A percentile compares a stretch with the other conserved stretches of the same genome.
Evolutionary conservation across 768 basidiomycete genomes (phyloP).

Genomic region (Suillus sp.): DNA sequence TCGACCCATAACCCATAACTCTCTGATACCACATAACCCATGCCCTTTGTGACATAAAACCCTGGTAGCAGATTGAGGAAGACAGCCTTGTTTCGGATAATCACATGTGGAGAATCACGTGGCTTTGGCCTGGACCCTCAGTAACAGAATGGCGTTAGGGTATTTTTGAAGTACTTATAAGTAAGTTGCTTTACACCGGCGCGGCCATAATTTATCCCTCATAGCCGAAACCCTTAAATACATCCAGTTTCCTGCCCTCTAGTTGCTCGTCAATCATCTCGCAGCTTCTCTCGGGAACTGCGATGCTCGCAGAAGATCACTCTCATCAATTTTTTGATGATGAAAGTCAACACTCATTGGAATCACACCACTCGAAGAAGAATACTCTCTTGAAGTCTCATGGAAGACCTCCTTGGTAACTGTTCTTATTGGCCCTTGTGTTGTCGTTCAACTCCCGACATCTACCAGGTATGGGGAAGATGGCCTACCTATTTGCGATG

Average conservation of each 20-base stretch:
- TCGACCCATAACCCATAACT: too few relatives aligned
- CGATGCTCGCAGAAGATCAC: constrained; percentile 32
- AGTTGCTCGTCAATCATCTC: not conserved
- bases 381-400: constrained; percentile 83
- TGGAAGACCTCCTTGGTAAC: constrained; percentile 82
- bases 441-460: constrained; percentile 17
- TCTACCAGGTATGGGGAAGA: constrained; percentile 72
- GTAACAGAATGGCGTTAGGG: too few relatives aligned
- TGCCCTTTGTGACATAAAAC: too few relatives aligned
- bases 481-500: constrained; percentile 66
- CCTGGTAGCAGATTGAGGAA: too few relatives aligned
- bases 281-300: constrained; percentile 4
- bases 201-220: not conserved
- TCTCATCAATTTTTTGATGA: constrained; percentile 23
- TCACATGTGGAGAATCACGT: not conserved
- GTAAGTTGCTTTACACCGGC: not conserved
- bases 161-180: too few relatives aligned
- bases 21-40: too few relatives aligned
- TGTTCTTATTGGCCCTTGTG: constrained; percentile 13
- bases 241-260: constrained; percentile 6
- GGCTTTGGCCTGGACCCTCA: not conserved
- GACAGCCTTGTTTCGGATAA: too few relatives aligned
- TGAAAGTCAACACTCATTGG: constrained; percentile 22
- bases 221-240: constrained; percentile 37
- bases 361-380: constrained; percentile 46